Conservation (phyloP, 306 rosid genomes). For the Arachis hypogaea region DNA sequence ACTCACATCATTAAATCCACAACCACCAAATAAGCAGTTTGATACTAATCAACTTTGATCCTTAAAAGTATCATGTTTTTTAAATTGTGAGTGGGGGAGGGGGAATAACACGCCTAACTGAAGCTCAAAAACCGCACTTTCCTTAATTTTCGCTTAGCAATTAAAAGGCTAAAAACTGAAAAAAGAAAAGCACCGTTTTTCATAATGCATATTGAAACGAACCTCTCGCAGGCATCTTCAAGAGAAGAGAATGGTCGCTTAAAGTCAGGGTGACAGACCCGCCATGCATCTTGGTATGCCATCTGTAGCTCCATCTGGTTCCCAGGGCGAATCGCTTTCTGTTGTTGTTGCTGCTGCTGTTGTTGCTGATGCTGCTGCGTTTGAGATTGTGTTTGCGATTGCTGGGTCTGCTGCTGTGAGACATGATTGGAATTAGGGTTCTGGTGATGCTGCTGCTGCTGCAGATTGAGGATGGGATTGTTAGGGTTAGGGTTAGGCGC, state of each 20-base stretch:
- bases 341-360: slow-evolving; percentile 53
- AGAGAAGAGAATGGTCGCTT: slow-evolving; percentile 91
- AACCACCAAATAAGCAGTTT: not conserved
- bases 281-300: slow-evolving; percentile 98
- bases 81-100: too few species aligned
- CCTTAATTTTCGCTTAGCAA: slow-evolving; percentile 17
- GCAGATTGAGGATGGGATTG: not conserved
- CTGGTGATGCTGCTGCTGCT: not conserved
- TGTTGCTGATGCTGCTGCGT: slow-evolving; percentile 36
- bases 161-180: not conserved
- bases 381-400: slow-evolving; percentile 9
- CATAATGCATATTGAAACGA: not conserved
- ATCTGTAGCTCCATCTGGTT: slow-evolving; percentile 87
- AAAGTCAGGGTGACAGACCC: slow-evolving; percentile 88
- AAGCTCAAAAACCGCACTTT: not conserved
- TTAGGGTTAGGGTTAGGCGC: slow-evolving; percentile 43
- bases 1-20: slow-evolving; percentile 5
- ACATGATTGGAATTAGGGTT: slow-evolving; percentile 26
- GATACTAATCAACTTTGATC: not conserved
- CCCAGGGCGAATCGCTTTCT: slow-evolving; percentile 68
- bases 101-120: not conserved
- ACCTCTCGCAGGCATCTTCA: slow-evolving; percentile 96
- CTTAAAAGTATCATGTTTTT: not conserved
- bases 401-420: slow-evolving; percentile 53
- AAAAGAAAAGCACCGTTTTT: slow-evolving; percentile 7